Evolutionary conservation across 208 protist species (phyloP).

Genomic region (Acanthamoeba castellanii): DNA sequence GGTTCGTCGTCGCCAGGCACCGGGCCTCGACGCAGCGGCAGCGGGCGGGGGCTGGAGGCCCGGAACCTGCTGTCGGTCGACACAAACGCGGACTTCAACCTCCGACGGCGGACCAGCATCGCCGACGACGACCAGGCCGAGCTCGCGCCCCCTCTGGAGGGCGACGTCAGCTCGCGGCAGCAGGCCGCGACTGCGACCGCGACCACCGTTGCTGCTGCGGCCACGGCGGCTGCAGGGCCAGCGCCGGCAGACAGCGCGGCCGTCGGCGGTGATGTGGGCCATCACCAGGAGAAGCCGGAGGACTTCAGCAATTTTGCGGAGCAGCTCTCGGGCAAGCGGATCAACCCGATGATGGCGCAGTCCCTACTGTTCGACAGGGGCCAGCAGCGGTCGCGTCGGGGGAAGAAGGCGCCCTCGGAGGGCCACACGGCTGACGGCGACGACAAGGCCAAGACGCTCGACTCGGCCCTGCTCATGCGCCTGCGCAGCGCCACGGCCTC

Average conservation of each 20-base stretch:
- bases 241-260: too few relatives aligned
- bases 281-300: background rate
- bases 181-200: background rate
- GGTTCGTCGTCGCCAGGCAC: too few relatives aligned
- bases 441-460: conserved; percentile 20
- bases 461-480: background rate
- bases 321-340: background rate
- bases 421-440: background rate
- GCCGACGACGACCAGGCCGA: background rate
- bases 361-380: background rate
- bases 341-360: background rate
- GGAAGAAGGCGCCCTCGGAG: background rate
- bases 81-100: background rate
- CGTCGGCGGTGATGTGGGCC: too few relatives aligned
- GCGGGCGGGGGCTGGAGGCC: background rate
- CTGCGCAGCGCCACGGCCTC: conserved; percentile 8
- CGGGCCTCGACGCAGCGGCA: background rate
- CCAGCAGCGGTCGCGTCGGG: background rate
- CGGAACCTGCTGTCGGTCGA: background rate
- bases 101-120: background rate
- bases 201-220: background rate
- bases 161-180: background rate
- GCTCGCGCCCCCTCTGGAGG: background rate
- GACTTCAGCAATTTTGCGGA: background rate
- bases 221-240: too few relatives aligned